Evolutionary conservation across 2,329 filamentous ascomycete genomes (phyloP).

Genomic region (Lojkania enalia): DNA sequence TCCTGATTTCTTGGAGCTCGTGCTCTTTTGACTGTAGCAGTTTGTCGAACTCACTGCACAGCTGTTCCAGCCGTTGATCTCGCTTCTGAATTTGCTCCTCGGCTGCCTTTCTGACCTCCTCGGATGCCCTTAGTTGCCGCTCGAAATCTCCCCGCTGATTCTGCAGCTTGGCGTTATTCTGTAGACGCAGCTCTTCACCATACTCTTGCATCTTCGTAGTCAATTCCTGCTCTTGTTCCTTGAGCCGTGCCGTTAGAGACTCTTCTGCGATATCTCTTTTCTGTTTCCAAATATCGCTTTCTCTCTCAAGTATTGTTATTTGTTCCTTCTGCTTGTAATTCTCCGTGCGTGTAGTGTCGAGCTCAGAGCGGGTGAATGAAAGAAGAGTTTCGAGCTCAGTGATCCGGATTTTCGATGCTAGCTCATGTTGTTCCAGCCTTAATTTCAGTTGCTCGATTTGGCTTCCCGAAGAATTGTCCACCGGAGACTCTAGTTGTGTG

Average conservation of each 20-base stretch:
- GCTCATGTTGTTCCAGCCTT: slow-evolving; percentile 32
- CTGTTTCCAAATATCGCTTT: slow-evolving; percentile 17
- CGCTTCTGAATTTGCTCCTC: slow-evolving; percentile 18
- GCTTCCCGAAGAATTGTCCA: slow-evolving; percentile 16
- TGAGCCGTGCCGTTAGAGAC: slow-evolving; percentile 17
- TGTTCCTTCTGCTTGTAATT: slow-evolving; percentile 36
- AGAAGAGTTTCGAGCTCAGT: slow-evolving; percentile 41
- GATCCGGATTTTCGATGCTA: slow-evolving; percentile 33
- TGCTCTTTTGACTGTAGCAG: slow-evolving; percentile 17
- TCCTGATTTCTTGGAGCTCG: slow-evolving; percentile 1
- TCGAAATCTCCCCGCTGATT: slow-evolving; percentile 31
- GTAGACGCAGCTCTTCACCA: slow-evolving; percentile 31
- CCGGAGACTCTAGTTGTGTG: slow-evolving; percentile 9
- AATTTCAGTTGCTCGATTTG: slow-evolving; percentile 30
- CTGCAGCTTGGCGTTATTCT: slow-evolving; percentile 30
- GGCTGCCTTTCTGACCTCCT: slow-evolving; percentile 21
- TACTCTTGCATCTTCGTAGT: slow-evolving; percentile 29
- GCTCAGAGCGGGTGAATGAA: slow-evolving; percentile 37
- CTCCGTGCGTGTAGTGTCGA: slow-evolving; percentile 32
- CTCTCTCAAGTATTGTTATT: slow-evolving; percentile 20
- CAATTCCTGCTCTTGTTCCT: slow-evolving; percentile 26
- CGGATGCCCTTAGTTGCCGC: slow-evolving; percentile 18
- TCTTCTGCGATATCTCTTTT: slow-evolving; percentile 13
- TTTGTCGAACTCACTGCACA: slow-evolving; percentile 21
- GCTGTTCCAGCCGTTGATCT: slow-evolving; percentile 16